A percentile compares a stretch with the other conserved stretches of the same genome.
These are phyloP conservation scores for Salvia sclarea DNA, from an alignment of 305 asterid species.

Conservation along the genomic window DNA sequence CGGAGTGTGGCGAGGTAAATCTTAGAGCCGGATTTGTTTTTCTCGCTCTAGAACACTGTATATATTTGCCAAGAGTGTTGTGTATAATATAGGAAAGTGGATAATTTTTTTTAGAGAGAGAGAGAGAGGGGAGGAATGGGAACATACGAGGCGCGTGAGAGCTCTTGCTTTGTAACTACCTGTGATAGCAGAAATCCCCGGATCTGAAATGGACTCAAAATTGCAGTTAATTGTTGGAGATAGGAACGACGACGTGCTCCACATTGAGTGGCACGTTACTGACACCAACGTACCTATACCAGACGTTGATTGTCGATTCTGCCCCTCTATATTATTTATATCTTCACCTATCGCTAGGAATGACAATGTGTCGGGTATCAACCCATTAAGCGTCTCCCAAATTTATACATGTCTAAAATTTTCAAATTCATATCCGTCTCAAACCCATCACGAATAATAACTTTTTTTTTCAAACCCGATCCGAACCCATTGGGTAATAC, in stretches of 20 bases:
- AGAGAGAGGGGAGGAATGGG: neutral
- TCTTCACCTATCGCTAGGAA: neutral
- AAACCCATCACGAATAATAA: too few relatives aligned
- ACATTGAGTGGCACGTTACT: slow-evolving; percentile 5
- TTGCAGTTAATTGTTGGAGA: slow-evolving; percentile 20
- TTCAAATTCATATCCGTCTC: too few relatives aligned
- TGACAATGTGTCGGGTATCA: too few relatives aligned
- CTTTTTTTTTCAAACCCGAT: too few relatives aligned
- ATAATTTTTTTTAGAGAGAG: neutral
- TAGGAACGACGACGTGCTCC: slow-evolving; percentile 33
- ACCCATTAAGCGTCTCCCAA: too few relatives aligned
- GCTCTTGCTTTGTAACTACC: slow-evolving; percentile 7
- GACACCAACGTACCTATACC: neutral
- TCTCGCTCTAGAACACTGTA: slow-evolving; percentile 7
- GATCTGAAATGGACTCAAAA: slow-evolving; percentile 34
- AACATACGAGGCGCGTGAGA: neutral
- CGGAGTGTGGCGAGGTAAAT: slow-evolving; percentile 16
- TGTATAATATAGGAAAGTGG: slow-evolving; percentile 6
- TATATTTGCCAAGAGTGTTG: neutral
- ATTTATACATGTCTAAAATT: too few relatives aligned
- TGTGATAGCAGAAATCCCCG: slow-evolving; percentile 15
- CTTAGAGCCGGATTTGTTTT: neutral
- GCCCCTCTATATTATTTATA: neutral
- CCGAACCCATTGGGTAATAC: too few relatives aligned
- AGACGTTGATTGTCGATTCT: neutral